Conservation (phyloP, 768 basidiomycete genomes). For the Hypholoma fasciculare region DNA sequence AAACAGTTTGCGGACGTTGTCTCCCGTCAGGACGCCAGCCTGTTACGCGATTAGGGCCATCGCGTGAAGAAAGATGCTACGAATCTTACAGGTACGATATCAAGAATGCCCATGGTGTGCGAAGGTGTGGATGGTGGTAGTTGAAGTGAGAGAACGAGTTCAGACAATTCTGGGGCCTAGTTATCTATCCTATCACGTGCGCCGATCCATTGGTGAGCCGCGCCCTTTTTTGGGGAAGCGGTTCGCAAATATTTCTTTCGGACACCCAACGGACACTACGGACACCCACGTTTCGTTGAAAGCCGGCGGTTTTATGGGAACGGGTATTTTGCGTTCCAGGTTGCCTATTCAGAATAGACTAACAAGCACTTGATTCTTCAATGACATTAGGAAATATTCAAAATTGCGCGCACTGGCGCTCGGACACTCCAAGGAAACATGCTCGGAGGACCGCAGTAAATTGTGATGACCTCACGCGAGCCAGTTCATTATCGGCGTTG, state of each 20-base stretch:
- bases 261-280: not conserved
- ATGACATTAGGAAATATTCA: too few relatives aligned
- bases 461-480: not conserved
- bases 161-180: not conserved
- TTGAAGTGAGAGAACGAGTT: constrained; percentile 4
- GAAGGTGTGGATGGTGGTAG: constrained; percentile 1
- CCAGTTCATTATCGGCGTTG: not conserved
- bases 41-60: constrained; percentile 27
- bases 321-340: not conserved
- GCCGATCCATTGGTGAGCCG: constrained; percentile 11
- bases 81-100: constrained; percentile 74
- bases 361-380: too few relatives aligned
- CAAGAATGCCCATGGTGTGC: constrained; percentile 71
- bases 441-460: not conserved
- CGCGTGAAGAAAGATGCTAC: not conserved
- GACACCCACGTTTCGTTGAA: not conserved
- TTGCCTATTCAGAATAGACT: too few relatives aligned
- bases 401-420: too few relatives aligned
- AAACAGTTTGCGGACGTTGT: constrained; percentile 93
- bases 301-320: not conserved
- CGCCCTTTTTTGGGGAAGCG: constrained; percentile 4
- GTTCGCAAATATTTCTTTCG: constrained; percentile 6
- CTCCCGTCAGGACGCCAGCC: constrained; percentile 95
- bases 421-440: too few relatives aligned
- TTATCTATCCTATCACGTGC: constrained; percentile 8